Percentiles rank a stretch among this genome's conserved stretches.
These are phyloP conservation scores for Tetrahymena malaccensis DNA, from an alignment of 73 alveolate species.

Conservation along the genomic window DNA sequence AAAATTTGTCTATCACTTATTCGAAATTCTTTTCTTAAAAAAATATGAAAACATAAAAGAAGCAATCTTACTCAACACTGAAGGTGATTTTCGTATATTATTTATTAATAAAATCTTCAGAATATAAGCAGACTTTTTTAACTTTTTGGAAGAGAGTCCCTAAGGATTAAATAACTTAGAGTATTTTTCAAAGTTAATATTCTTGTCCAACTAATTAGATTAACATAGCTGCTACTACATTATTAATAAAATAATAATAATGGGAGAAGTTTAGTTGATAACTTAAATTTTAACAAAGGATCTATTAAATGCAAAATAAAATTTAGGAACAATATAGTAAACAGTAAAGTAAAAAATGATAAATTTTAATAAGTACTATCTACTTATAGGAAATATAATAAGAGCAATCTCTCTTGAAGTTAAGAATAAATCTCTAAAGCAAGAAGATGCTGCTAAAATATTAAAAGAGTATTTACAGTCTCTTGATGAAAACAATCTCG, in stretches of 20 bases:
- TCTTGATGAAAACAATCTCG: neutral
- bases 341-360: neutral
- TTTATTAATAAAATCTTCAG: neutral
- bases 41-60: neutral
- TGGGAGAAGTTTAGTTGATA: neutral
- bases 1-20: neutral
- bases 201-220: neutral
- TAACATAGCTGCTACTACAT: neutral
- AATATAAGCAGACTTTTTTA: neutral
- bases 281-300: neutral
- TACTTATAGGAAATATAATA: neutral
- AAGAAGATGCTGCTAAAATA: neutral
- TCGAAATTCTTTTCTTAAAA: neutral
- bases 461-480: neutral
- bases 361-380: neutral
- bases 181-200: neutral
- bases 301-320: neutral
- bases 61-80: neutral
- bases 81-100: neutral
- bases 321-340: neutral
- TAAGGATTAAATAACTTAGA: neutral
- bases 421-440: neutral
- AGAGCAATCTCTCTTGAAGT: neutral
- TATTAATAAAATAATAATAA: neutral
- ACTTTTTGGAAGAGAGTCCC: neutral